Base-by-base conservation (phyloP, 495 filamentous ascomycete species). In the Sordaria brevicollis region DNA sequence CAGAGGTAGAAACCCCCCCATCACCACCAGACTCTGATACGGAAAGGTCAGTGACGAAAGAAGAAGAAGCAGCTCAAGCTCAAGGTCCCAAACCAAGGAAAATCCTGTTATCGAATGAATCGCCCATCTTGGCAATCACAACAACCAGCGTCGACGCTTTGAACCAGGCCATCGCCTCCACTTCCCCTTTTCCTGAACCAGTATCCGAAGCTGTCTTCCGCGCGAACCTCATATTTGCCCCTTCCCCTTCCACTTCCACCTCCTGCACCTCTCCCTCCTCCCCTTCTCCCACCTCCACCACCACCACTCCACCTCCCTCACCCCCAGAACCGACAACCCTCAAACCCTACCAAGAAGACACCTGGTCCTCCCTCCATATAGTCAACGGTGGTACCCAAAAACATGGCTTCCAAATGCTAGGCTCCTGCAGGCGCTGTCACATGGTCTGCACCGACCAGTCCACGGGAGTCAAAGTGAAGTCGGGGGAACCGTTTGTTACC, bases 391-490 rank as follows among this genome's bases (percentile, higher is more conserved):
- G n/a, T n/a, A n/a, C n/a, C n/a, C n/a, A n/a, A n/a, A 15, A 82
- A 88, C 35, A 74, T 81, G n/a, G n/a, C 3, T 90, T 92, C 67
- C 83, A 91, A 74, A 87, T 94, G 70, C 81, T 97, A 5, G 94
- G 92, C 0, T 85, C 89, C 21, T 99, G 95, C 75, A 86, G 93
- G 38, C 81, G 95, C 17, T 99, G 95, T 71, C 93, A 97, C 74
- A 97, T 99, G 92, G 90, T 99, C 13, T 97, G 94, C 76, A 86
- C 97, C 57, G 89, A 99, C 71, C 95, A 97, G 74, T 80, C 89
- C 19, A 96, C 91, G 5, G 94, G 89, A 0, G 84, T 88, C 65
- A 91, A 88, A 2, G 3, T 0, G 49, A 29, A 31, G n/a, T n/a
- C n/a, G n/a, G 87, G 92, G 71, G 94, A 97, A 77, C 95, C 95